These are phyloP conservation scores for Isatis tinctoria DNA, from an alignment of 345 rosid genomes.

Conservation along the genomic window DNA sequence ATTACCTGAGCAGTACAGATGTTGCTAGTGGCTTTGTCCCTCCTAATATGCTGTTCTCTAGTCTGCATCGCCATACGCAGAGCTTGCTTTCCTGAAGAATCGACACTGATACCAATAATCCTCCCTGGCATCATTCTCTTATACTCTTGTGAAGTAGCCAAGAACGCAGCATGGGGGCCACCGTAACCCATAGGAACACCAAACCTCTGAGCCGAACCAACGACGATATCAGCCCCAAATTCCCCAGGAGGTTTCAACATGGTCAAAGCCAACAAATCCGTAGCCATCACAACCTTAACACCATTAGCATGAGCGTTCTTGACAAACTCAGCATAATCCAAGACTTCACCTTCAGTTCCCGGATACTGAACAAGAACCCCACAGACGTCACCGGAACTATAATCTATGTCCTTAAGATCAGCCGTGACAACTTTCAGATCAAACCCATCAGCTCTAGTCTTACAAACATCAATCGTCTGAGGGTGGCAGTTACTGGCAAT, in stretches of 20 bases:
- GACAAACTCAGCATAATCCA: slow-evolving; percentile 81
- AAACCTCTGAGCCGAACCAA: slow-evolving; percentile 96
- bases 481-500: slow-evolving; percentile 89
- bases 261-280: slow-evolving; percentile 90
- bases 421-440: slow-evolving; percentile 61
- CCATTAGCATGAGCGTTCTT: slow-evolving; percentile 90
- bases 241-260: slow-evolving; percentile 98
- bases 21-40: slow-evolving; percentile 99
- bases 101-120: slow-evolving; percentile 92
- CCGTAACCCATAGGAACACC: slow-evolving; percentile 99
- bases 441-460: slow-evolving; percentile 91
- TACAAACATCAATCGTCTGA: slow-evolving; percentile 89
- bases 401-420: slow-evolving; percentile 81
- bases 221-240: slow-evolving; percentile 86
- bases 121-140: slow-evolving; percentile 99
- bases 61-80: slow-evolving; percentile 99
- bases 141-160: slow-evolving; percentile 98
- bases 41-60: slow-evolving; percentile 95
- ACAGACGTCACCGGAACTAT: slow-evolving; percentile 79
- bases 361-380: slow-evolving; percentile 99
- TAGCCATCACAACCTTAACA: slow-evolving; percentile 95
- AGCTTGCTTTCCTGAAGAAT: slow-evolving; percentile 88
- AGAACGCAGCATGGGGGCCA: slow-evolving; percentile 96
- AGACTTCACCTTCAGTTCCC: slow-evolving; percentile 87
- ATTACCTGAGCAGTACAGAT: slow-evolving; percentile 98